Evolutionary conservation across 2,329 filamentous ascomycete genomes (phyloP).

Genomic region (Elsinoe necatrix): DNA sequence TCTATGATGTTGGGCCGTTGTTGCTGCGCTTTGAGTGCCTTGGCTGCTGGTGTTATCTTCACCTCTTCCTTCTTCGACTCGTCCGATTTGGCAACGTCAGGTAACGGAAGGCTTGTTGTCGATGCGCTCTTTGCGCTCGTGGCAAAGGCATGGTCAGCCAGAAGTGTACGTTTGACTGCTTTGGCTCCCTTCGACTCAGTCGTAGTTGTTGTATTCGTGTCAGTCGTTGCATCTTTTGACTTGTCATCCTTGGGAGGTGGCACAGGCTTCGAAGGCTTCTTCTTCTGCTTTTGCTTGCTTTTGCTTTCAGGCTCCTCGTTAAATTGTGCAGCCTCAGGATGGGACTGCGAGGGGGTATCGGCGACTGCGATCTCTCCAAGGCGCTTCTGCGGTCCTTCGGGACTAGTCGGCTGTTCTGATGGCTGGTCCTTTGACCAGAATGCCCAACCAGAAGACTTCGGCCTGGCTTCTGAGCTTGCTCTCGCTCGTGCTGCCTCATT

Average conservation of each 20-base stretch:
- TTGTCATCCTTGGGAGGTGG: not conserved
- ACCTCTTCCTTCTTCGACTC: slow-evolving; percentile 3
- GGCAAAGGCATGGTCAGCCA: slow-evolving; percentile 8
- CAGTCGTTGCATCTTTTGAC: not conserved
- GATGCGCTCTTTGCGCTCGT: slow-evolving; percentile 13
- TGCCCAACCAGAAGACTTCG: slow-evolving; percentile 60
- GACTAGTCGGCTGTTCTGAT: slow-evolving; percentile 44
- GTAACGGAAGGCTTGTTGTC: not conserved
- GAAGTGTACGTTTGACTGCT: not conserved
- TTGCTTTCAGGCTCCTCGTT: slow-evolving; percentile 33
- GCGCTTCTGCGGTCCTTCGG: slow-evolving; percentile 49
- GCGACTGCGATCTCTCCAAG: slow-evolving; percentile 44
- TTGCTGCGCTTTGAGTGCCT: slow-evolving; percentile 13
- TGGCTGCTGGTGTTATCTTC: slow-evolving; percentile 9
- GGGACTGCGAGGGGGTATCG: slow-evolving; percentile 42
- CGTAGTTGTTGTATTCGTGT: not conserved
- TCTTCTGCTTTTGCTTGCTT: slow-evolving; percentile 21
- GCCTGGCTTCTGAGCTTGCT: slow-evolving; percentile 21
- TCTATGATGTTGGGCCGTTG: slow-evolving; percentile 54
- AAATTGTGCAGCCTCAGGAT: slow-evolving; percentile 45
- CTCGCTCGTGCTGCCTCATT: slow-evolving; percentile 8
- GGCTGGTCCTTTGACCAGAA: slow-evolving; percentile 63
- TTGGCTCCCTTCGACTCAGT: not conserved
- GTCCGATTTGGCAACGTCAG: not conserved
- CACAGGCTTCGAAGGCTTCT: slow-evolving; percentile 20